Evolutionary conservation across 139 green algal species (phyloP), one percentile per base, ranked within the genome.

Genomic region (Nannochloris sp.): DNA sequence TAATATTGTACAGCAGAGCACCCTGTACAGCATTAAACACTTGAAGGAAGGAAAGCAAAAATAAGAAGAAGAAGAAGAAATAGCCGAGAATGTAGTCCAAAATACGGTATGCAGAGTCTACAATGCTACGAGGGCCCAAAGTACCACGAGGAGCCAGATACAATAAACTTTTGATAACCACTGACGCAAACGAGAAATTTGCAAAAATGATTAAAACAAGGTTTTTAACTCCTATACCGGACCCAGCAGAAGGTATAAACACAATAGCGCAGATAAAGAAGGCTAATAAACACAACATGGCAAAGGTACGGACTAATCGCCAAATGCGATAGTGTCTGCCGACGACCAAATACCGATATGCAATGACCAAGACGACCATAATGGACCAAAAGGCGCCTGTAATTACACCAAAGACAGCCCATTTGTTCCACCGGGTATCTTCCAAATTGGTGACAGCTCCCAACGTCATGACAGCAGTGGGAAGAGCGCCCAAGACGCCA

Each of bases 1-100:
- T 82, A 29, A 83, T 70, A 61, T 77, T 85, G 73, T 74, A 86
- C 32, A 86, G 73, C 51, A 86, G 60, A 19, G 75, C 71, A 3
- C 59, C 66, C 61, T 86, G 80, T 27, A 85, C 38, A 47, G 65
- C 55, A 36, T 73, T 63, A 9, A 84, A 34, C 5, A 88, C 60
- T 37, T 76, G 67, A 37, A 82, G 58, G 56, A 88, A 73, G 31
- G 73, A 78, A n/a, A 88, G 44, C 10, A 81, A 39, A 67, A 87
- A 87, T 29, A 84, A 44, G 25, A 82, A 63, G 7, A 31, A 19
- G 53, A 84, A 83, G 5, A 86, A 59, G 34, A 81, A 64, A 30
- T 61, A 74, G 33, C 67, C 76, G 14, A 84, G 38, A n/a, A 69
- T 38, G 39, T 72, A 77, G 61, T 88, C 81, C 45, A 86, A 46